Evolutionary conservation across 495 filamentous ascomycete genomes (phyloP).

Genomic region (Aspergillus ostianus): DNA sequence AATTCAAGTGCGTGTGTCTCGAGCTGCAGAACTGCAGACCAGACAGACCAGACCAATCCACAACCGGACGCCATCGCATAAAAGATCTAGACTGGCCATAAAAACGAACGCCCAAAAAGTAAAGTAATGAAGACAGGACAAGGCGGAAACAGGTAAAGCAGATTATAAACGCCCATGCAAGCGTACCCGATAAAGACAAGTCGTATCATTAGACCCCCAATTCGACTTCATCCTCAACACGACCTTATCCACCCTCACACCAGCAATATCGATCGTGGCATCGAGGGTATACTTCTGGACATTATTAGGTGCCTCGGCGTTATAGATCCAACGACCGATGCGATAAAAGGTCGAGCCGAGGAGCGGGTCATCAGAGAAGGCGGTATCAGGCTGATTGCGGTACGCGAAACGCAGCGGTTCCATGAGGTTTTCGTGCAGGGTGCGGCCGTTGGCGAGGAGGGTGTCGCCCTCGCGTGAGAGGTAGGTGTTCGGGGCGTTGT

Average conservation of each 20-base stretch:
- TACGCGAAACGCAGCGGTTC: constrained; percentile 30
- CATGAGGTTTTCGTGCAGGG: constrained; percentile 35
- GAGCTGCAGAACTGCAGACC: not conserved
- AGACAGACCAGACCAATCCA: not conserved
- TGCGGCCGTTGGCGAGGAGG: constrained; percentile 12
- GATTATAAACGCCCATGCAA: constrained; percentile 38
- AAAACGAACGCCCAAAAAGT: not conserved
- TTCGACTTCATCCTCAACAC: constrained; percentile 47
- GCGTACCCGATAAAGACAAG: constrained; percentile 48
- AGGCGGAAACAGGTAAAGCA: constrained; percentile 1
- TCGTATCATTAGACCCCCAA: constrained; percentile 41
- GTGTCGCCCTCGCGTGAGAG: not conserved
- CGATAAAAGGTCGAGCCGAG: constrained; percentile 41
- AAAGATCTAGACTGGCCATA: not conserved
- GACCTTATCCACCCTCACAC: constrained; percentile 39
- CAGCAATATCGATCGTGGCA: constrained; percentile 35
- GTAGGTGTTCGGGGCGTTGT: constrained; percentile 3
- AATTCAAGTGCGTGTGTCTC: too few relatives aligned
- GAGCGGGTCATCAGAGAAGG: constrained; percentile 35
- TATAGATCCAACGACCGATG: constrained; percentile 45
- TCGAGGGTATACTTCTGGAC: constrained; percentile 38
- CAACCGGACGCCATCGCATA: not conserved
- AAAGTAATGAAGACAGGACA: constrained; percentile 1
- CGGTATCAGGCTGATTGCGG: constrained; percentile 21
- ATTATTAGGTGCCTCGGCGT: constrained; percentile 31